These are phyloP conservation scores for Colletotrichum euphorbiae DNA, from an alignment of 2,329 filamentous ascomycete genomes.

Conservation along the genomic window DNA sequence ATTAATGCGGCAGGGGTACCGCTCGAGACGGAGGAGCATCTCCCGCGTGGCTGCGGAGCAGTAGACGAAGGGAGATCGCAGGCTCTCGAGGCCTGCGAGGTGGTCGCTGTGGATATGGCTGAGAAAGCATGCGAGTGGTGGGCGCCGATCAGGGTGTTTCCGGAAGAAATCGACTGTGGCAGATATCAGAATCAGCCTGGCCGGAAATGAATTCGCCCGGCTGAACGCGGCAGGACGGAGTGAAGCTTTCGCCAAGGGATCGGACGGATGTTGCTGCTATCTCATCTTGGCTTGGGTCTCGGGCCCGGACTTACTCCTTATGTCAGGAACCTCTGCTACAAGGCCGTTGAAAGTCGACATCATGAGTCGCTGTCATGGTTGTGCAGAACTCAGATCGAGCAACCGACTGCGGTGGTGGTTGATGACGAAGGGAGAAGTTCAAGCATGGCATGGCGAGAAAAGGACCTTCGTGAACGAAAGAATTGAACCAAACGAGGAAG, in stretches of 20 bases:
- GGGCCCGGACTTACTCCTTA: conserved; percentile 66
- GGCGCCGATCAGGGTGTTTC: conserved; percentile 59
- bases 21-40: conserved; percentile 83
- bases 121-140: conserved; percentile 86
- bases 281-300: conserved; percentile 2
- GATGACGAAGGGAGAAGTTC: background rate
- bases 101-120: conserved; percentile 96
- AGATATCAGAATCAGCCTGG: conserved; percentile 26
- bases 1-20: conserved; percentile 83
- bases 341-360: conserved; percentile 86
- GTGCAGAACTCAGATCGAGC: background rate
- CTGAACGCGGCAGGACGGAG: conserved; percentile 31
- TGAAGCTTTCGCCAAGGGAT: background rate
- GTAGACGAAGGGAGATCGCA: conserved; percentile 87
- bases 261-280: background rate
- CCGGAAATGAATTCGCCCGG: background rate
- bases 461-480: background rate
- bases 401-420: background rate
- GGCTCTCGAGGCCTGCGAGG: conserved; percentile 80
- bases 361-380: conserved; percentile 18
- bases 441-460: background rate
- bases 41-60: conserved; percentile 87
- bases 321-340: conserved; percentile 81
- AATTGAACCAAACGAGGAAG: background rate
- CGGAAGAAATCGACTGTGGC: conserved; percentile 84